Conservation (phyloP, 225 moss, liverwort and hornwort species). For the Antitrichia curtipendula region DNA sequence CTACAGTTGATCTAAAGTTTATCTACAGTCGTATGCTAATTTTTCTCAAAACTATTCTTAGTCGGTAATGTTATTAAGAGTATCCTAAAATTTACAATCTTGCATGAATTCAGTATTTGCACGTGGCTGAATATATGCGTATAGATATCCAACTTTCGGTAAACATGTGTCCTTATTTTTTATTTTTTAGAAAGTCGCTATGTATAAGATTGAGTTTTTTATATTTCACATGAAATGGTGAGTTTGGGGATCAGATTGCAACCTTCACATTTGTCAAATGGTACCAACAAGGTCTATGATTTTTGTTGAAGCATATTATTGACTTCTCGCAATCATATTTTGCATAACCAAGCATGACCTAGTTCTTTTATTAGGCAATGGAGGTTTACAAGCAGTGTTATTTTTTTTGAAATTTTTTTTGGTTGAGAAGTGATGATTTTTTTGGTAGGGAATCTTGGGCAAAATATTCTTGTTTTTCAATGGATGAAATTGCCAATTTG, state of each 20-base stretch:
- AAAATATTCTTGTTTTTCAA: too few relatives aligned
- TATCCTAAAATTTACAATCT: not conserved
- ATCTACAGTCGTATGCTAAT: not conserved
- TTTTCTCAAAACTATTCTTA: not conserved
- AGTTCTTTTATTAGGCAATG: too few relatives aligned
- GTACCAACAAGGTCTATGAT: not conserved
- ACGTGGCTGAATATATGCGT: not conserved
- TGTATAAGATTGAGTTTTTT: not conserved
- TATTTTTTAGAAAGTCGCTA: not conserved
- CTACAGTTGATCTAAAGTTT: not conserved
- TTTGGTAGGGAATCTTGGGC: too few relatives aligned
- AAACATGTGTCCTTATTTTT: too few relatives aligned
- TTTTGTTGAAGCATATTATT: not conserved
- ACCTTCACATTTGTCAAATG: not conserved
- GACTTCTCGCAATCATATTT: not conserved
- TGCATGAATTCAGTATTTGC: not conserved
- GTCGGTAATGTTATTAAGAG: not conserved
- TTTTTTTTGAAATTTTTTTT: too few relatives aligned
- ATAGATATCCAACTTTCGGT: not conserved
- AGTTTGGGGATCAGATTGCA: too few relatives aligned
- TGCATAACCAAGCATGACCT: rapidly evolving
- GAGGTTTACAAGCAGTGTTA: too few relatives aligned
- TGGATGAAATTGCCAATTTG: too few relatives aligned
- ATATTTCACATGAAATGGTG: not conserved
- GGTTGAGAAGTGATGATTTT: too few relatives aligned